Conservation (phyloP, 257 asterid genomes). For the Nicotiana obtusifolia region DNA sequence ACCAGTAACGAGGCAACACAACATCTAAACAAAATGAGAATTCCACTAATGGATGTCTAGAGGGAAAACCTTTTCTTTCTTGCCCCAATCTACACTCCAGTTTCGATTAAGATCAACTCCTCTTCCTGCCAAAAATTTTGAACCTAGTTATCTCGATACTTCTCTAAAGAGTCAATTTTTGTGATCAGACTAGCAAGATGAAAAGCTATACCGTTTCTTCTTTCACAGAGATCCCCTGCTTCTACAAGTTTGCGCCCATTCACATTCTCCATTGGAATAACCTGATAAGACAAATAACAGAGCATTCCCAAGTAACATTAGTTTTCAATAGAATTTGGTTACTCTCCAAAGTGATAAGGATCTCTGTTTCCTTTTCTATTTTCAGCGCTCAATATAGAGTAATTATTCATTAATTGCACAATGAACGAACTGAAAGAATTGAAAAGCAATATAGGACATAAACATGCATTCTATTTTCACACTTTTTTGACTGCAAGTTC, state of each 20-base stretch:
- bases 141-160: slow-evolving; percentile 9
- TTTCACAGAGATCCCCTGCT: slow-evolving; percentile 93
- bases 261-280: slow-evolving; percentile 83
- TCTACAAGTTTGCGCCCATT: slow-evolving; percentile 96
- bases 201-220: slow-evolving; percentile 71
- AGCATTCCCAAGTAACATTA: slow-evolving; percentile 8
- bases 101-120: slow-evolving; percentile 96
- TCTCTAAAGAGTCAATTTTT: not conserved
- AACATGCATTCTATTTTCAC: not conserved
- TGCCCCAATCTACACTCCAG: slow-evolving; percentile 99
- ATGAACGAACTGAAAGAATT: not conserved
- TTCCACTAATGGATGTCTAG: not conserved
- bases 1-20: not conserved
- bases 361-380: not conserved
- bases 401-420: not conserved
- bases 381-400: not conserved
- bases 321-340: not conserved
- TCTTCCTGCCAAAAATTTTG: slow-evolving; percentile 54
- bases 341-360: not conserved
- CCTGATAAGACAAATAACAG: slow-evolving; percentile 33
- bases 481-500: not conserved
- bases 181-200: slow-evolving; percentile 4
- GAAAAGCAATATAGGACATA: not conserved
- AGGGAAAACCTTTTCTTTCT: slow-evolving; percentile 77
- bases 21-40: not conserved